Evolutionary conservation across 257 asterid genomes (phyloP), one percentile per base, ranked within the genome.

Genomic region (Solanum clarkiae): DNA sequence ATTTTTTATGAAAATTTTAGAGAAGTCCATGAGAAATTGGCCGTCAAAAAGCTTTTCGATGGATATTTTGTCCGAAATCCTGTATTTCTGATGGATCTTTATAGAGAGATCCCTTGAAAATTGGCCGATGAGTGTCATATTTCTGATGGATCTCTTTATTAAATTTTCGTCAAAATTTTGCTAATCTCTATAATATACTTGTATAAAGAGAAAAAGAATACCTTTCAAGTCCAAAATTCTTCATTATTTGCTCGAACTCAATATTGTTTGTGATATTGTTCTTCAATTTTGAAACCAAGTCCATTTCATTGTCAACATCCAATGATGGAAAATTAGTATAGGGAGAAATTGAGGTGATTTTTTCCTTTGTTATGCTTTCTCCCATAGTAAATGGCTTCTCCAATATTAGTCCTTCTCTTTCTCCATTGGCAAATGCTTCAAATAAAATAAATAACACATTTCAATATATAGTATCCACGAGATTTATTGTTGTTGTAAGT

Each of bases 261-360:
- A 54, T 54, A 47, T 74, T 22, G 40, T 74, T 20, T 36, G 32
- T 74, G 47, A 74, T 74, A 47, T 49, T 49, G 6, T 74, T 74
- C n/a, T 47, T 74, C 60, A 74, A 47, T 11, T 74, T 47, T 74
- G 81, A 74, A 47, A 74, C 13, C 4, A 74, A n/a, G 0, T 47
- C 2, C 3, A 86, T 69, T 68, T 91, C 93, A 66, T 86, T 89
- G 10, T 29, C n/a, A n/a, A 86, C 44, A 80, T 91, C 86, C 17
- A 91, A 26, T 15, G 59, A 47, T 22, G 81, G 60, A 22, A 74
- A 47, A 45, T 74, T 74, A 74, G 40, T 71, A 71, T 2, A 69
- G 1, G 79, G 79, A 40, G 54, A 70, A 40, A 70, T 47, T 75
- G 81, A 75, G 11, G 42, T 47, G 44, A 47, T 24, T n/a, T 22